Conservation (phyloP, 1,284 basidiomycete species). For the Tilletiopsis washingtonensis region DNA sequence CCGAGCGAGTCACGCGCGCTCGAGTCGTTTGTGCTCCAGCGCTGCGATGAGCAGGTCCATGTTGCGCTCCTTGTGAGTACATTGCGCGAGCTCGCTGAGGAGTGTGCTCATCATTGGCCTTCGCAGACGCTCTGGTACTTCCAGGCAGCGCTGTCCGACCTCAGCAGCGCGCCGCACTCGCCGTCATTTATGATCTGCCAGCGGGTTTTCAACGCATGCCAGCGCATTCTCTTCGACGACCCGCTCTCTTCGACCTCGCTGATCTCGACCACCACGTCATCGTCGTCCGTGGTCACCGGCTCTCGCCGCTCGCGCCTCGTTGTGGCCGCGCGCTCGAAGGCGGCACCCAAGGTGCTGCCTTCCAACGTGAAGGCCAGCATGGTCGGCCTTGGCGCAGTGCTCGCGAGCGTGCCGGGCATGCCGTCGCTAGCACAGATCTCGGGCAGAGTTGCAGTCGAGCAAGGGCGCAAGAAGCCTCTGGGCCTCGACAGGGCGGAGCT, state of each 20-base stretch:
- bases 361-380: constrained; percentile 57
- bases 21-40: constrained; percentile 39
- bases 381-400: constrained; percentile 74
- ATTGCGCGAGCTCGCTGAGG: background rate
- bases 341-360: constrained; percentile 20
- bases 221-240: constrained; percentile 94
- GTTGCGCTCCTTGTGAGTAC: constrained; percentile 31
- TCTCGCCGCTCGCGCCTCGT: background rate
- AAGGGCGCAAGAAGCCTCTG: constrained; percentile 59
- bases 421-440: constrained; percentile 64
- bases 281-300: background rate
- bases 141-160: constrained; percentile 42
- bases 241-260: constrained; percentile 29
- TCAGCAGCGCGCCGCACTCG: constrained; percentile 54
- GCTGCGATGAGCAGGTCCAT: constrained; percentile 42
- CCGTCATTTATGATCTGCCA: constrained; percentile 85
- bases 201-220: constrained; percentile 81
- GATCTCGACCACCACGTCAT: constrained; percentile 1
- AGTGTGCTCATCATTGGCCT: background rate
- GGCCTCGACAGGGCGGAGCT: constrained; percentile 13
- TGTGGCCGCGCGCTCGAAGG: background rate
- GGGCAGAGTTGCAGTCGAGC: constrained; percentile 79
- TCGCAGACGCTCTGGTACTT: constrained; percentile 42
- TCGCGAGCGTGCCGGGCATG: constrained; percentile 71
- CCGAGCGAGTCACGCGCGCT: constrained; percentile 38